Conservation (phyloP, 2,329 filamentous ascomycete species). For the Fusarium kyushuense region DNA sequence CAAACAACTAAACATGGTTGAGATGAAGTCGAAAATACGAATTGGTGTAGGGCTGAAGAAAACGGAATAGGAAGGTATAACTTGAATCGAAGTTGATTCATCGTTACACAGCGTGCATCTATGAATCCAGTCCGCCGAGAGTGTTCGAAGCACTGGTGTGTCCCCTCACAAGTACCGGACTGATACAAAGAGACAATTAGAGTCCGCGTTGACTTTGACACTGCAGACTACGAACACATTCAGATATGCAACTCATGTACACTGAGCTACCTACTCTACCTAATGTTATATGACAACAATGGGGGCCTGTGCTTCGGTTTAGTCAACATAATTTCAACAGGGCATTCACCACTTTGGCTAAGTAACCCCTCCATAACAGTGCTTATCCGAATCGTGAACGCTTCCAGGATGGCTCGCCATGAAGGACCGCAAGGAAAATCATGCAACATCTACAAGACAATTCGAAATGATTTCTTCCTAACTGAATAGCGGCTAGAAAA, state of each 20-base stretch:
- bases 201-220: neutral
- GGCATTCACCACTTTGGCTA: neutral
- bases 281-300: neutral
- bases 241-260: neutral
- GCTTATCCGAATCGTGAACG: neutral
- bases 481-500: slow-evolving; percentile 43
- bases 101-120: slow-evolving; percentile 5
- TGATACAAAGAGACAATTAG: slow-evolving; percentile 3
- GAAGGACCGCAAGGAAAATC: slow-evolving; percentile 40
- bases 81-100: slow-evolving; percentile 12
- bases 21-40: slow-evolving; percentile 15
- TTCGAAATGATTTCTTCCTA: slow-evolving; percentile 20
- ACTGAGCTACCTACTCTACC: neutral
- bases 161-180: slow-evolving; percentile 27
- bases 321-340: neutral
- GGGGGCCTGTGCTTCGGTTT: neutral
- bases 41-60: slow-evolving; percentile 43
- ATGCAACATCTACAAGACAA: slow-evolving; percentile 36
- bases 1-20: slow-evolving; percentile 31
- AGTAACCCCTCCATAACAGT: slow-evolving; percentile 27
- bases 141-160: slow-evolving; percentile 11
- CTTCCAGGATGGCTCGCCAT: slow-evolving; percentile 27
- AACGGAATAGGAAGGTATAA: slow-evolving; percentile 38
- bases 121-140: slow-evolving; percentile 11
- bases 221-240: neutral